Base-by-base conservation (phyloP, 148 eudicot species). In the Pharnaceum exiguum region DNA sequence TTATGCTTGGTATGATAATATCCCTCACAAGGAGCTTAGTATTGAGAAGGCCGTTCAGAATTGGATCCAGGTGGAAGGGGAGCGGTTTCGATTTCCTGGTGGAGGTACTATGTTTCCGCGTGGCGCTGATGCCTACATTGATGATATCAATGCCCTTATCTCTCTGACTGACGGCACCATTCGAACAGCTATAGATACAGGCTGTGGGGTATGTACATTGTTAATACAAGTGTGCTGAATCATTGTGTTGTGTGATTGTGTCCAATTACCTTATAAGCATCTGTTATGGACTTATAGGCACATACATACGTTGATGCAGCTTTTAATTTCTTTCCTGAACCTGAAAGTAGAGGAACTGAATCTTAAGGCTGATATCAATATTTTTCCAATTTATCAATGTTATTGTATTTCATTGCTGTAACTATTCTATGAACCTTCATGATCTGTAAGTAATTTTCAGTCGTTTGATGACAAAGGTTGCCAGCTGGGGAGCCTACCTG, bases 81-180 rank as follows among this genome's bases (percentile, higher is more conserved):
- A 93, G 17, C 77, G 86, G 3, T 93, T 93, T 45, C 62, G 83
- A 27, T 93, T 93, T 63, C 98, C 98, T 2, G 98, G 98, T 0
- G 98, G 96, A 2, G 98, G 98, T 3, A 93, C 98, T 27, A 88
- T 88, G 98, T 93, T 93, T 55, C 96, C 90, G 11, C 84, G 77
- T 28, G 96, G 98, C 10, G 98, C 98, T 39, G 98, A 82, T 69
- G 88, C 86, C 54, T 93, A 93, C 33, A 88, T 93, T 47, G 91
- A 93, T 65, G 98, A 93, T 49, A 85, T 93, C 16, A 70, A 63
- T 71, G 67, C 71, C 15, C 90, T 93, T 48, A 78, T 93, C 33
- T 90, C 90, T 39, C 80, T 93, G 17, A 72, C 79, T 6, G 55
- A 38, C 7, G 98, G 98, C n/a, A 58, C 40, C 42, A 78, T 93